Evolutionary conservation across 306 rosid genomes (phyloP).

Genomic region (Castanea crenata): DNA sequence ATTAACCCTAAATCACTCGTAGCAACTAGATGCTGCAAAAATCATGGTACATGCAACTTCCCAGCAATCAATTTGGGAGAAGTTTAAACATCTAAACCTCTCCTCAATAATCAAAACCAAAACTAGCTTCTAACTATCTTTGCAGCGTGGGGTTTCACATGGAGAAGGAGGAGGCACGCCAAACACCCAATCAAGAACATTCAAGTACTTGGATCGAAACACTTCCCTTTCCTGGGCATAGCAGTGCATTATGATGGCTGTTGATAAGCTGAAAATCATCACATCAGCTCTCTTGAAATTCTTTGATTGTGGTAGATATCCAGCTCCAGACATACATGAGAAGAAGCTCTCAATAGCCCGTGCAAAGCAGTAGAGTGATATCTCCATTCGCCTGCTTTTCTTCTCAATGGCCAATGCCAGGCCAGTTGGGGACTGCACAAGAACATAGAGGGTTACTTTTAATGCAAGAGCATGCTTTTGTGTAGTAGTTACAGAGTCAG

Average conservation of each 20-base stretch:
- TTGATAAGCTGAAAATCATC: constrained; percentile 78
- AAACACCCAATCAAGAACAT: constrained; percentile 96
- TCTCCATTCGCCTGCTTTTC: constrained; percentile 85
- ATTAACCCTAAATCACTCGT: background rate
- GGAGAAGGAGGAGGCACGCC: constrained; percentile 94
- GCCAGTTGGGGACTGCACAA: constrained; percentile 78
- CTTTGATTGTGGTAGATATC: constrained; percentile 65
- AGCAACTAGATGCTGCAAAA: background rate
- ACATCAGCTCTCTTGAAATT: constrained; percentile 81
- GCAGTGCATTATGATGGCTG: constrained; percentile 98
- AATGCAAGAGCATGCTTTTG: background rate
- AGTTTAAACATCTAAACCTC: background rate
- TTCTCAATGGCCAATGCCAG: constrained; percentile 69
- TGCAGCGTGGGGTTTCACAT: constrained; percentile 76
- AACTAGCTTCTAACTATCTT: constrained; percentile 20
- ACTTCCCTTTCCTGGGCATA: constrained; percentile 94
- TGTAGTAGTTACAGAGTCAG: background rate
- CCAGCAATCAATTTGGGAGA: background rate
- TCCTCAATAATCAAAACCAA: background rate
- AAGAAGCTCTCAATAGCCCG: constrained; percentile 95
- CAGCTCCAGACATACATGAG: constrained; percentile 70
- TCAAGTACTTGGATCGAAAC: constrained; percentile 74
- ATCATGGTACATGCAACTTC: background rate
- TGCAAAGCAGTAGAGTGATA: constrained; percentile 85
- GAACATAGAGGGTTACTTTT: background rate